Percentiles rank a stretch among this genome's conserved stretches.
phyloP scores from a whole-genome alignment of 73 alveolate species.

The Stentor coeruleus region DNA sequence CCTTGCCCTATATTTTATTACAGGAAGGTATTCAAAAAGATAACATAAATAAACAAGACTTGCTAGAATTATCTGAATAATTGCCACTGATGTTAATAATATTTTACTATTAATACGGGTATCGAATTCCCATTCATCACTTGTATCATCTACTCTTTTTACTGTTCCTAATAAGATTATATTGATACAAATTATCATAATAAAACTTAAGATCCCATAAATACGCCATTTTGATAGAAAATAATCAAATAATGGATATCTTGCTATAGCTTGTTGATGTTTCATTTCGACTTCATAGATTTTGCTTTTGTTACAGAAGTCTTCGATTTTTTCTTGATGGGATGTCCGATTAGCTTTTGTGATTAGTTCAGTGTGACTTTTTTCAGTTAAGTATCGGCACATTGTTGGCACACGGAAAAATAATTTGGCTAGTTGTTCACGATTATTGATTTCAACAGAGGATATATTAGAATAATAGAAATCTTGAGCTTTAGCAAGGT shows the following conservation, averaged over 20 bases:
- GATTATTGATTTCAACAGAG: conserved; percentile 6
- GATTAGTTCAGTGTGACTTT: background rate
- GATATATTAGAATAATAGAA: conserved; percentile 4
- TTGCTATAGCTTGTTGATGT: conserved; percentile 18
- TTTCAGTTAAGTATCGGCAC: conserved; percentile 6
- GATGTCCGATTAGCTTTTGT: background rate
- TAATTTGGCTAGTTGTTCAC: conserved; percentile 3
- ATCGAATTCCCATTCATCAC: background rate
- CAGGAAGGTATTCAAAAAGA: conserved; percentile 19
- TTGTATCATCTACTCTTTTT: background rate
- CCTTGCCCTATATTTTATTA: background rate
- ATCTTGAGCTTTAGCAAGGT: background rate
- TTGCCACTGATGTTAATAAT: background rate
- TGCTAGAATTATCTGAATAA: conserved; percentile 7
- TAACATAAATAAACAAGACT: background rate
- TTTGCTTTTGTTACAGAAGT: conserved; percentile 12
- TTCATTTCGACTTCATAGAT: conserved; percentile 23
- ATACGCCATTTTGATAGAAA: background rate
- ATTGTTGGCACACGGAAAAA: conserved; percentile 23
- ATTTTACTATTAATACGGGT: background rate
- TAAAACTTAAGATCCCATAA: background rate
- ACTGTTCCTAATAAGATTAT: background rate
- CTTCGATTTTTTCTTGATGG: conserved; percentile 25
- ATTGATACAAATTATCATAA: background rate
- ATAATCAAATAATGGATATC: background rate